Evolutionary conservation across 2,329 filamentous ascomycete species (phyloP), one percentile per base, ranked within the genome.

Genomic region (Diaporthe citri): DNA sequence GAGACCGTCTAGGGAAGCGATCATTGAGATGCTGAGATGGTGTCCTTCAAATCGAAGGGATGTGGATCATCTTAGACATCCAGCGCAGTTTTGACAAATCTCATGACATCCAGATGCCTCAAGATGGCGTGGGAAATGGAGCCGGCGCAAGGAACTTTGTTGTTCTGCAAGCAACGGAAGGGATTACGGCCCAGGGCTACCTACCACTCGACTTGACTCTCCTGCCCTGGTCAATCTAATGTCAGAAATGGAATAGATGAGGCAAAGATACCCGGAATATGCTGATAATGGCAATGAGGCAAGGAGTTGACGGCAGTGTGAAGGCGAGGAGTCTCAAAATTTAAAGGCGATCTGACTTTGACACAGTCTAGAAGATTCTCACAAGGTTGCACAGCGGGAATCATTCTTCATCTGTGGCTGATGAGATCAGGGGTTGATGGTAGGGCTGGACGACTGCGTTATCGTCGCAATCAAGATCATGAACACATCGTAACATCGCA

Each of bases 1-100:
- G 88, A 90, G 74, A 81, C 89, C 81, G 87, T 85, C 77, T 89
- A 64, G 57, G 9, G 25, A 22, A 22, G n/a, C 39, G 36, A 39
- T 39, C 36, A 31, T 43, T 15, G 25, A 15, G 41, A 41, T 9
- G 20, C 39, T 15, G 41, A 48, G 28, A n/a, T 34, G 41, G 5
- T 64, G 15, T 64, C 3, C 59, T 64, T 62, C 59, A 62, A 36
- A 4, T 31, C 1, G 10, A 25, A n/a, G 15, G 34, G 12, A 22
- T 41, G 20, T 8, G 15, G 13, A 28, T 22, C 7, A n/a, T 48
- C 10, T n/a, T 31, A 41, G 39, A 22, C 9, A 2, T 22, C 17
- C 5, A 12, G 6, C 34, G 9, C 25, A 34, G 41, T 20, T 25
- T 34, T 46, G 25, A n/a, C 4, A 31, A 12, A 6, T 4, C 15